Conservation (phyloP, 371 early-diverging fungal genomes). For the Haplosporangium sp. region DNA sequence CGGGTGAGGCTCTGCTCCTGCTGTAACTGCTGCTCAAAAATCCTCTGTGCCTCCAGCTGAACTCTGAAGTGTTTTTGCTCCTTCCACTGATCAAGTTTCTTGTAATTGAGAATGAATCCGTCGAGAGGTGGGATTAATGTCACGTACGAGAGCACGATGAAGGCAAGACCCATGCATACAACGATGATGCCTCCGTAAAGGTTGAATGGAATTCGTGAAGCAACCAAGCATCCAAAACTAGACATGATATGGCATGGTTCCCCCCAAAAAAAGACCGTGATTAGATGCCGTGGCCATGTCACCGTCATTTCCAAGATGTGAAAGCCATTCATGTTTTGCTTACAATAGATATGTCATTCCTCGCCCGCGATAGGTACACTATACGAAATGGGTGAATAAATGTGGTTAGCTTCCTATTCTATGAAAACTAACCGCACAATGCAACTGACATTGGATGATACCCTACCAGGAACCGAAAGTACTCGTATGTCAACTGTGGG, state of each 20-base stretch:
- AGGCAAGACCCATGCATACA: conserved; percentile 50
- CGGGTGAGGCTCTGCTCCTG: conserved; percentile 43
- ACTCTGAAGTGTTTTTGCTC: conserved; percentile 50
- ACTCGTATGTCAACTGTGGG: conserved; percentile 45
- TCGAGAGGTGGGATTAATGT: conserved; percentile 47
- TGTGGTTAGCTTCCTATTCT: neutral
- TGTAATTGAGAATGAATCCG: conserved; percentile 43
- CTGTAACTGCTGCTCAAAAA: conserved; percentile 51
- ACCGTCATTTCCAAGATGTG: neutral
- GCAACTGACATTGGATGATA: neutral
- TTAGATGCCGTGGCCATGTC: neutral
- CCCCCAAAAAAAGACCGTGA: neutral
- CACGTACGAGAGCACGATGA: conserved; percentile 47
- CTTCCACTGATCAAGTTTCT: conserved; percentile 44
- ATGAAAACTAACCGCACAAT: neutral
- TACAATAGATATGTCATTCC: conserved; percentile 53
- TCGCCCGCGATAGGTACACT: conserved; percentile 53
- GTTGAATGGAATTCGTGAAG: conserved; percentile 42
- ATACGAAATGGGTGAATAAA: neutral
- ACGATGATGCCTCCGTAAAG: conserved; percentile 52
- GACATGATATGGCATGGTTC: neutral
- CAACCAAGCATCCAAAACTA: conserved; percentile 52
- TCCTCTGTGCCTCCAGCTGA: conserved; percentile 46
- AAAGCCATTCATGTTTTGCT: neutral
- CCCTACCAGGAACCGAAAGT: conserved; percentile 48